phyloP scores from a whole-genome alignment of 805 yeast genomes.

The Metschnikowia continentalis region DNA sequence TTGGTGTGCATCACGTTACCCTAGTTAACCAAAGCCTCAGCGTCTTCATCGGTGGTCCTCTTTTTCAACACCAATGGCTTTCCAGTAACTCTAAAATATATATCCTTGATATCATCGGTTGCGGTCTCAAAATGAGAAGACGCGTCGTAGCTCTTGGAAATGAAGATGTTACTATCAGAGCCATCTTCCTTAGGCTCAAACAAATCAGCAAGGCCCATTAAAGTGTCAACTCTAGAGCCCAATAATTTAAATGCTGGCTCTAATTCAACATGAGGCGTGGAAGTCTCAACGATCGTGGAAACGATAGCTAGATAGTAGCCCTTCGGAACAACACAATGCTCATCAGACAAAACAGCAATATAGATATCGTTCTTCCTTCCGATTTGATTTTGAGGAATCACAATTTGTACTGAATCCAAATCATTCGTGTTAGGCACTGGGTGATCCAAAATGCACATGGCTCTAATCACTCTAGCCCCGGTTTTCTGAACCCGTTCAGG shows the following conservation, averaged over 20 bases:
- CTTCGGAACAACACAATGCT: slow-evolving; percentile 85
- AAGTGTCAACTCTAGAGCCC: slow-evolving; percentile 74
- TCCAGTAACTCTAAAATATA: slow-evolving; percentile 88
- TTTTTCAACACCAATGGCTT: slow-evolving; percentile 84
- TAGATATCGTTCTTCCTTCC: slow-evolving; percentile 91
- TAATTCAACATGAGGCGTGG: slow-evolving; percentile 84
- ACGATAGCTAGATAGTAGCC: slow-evolving; percentile 91
- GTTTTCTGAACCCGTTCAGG: slow-evolving; percentile 74
- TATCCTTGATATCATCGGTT: slow-evolving; percentile 94
- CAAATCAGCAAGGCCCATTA: slow-evolving; percentile 91
- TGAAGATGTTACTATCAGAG: slow-evolving; percentile 65
- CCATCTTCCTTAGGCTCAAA: slow-evolving; percentile 89
- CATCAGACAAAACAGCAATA: slow-evolving; percentile 82
- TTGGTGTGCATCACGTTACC: not conserved
- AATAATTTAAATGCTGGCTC: slow-evolving; percentile 91
- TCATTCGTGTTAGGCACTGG: slow-evolving; percentile 80
- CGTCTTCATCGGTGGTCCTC: slow-evolving; percentile 52
- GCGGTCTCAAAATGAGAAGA: slow-evolving; percentile 93
- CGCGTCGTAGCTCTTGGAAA: slow-evolving; percentile 90
- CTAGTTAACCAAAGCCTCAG: slow-evolving; percentile 6
- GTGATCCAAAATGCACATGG: slow-evolving; percentile 85
- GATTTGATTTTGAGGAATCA: slow-evolving; percentile 95
- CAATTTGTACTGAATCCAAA: slow-evolving; percentile 86
- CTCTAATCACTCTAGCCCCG: slow-evolving; percentile 73
- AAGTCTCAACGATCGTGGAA: slow-evolving; percentile 92